A percentile compares a stretch with the other conserved stretches of the same genome.
These are phyloP conservation scores for Phoenix roebelenii DNA, from an alignment of 176 grass and related monocot genomes.

Conservation along the genomic window DNA sequence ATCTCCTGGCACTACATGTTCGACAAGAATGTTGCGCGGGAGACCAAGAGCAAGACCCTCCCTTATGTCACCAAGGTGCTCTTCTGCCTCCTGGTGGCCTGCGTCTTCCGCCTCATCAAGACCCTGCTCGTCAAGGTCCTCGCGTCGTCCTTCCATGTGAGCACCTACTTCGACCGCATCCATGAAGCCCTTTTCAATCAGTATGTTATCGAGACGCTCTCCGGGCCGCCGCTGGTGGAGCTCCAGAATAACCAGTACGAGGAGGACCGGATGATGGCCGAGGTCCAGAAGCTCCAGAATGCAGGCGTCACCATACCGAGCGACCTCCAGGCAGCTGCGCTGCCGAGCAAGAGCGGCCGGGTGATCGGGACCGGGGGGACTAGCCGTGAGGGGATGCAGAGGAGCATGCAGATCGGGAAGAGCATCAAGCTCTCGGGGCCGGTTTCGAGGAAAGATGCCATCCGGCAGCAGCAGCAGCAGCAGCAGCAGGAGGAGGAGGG, in stretches of 20 bases:
- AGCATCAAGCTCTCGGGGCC: constrained; percentile 29
- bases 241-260: constrained; percentile 13
- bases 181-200: constrained; percentile 96
- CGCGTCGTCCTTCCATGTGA: constrained; percentile 89
- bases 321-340: constrained; percentile 40
- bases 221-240: constrained; percentile 56
- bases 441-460: constrained; percentile 19
- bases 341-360: constrained; percentile 22
- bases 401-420: constrained; percentile 20
- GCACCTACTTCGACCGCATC: constrained; percentile 95
- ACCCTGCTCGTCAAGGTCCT: constrained; percentile 92
- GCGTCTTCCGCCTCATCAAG: constrained; percentile 63
- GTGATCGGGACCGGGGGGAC: not conserved
- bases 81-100: constrained; percentile 74
- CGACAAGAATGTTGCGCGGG: constrained; percentile 32
- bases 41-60: constrained; percentile 36
- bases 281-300: constrained; percentile 69
- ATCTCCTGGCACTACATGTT: constrained; percentile 68
- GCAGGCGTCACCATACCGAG: constrained; percentile 51
- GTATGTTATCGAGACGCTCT: constrained; percentile 91
- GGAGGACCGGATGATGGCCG: constrained; percentile 55
- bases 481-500: constrained; percentile 48
- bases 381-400: not conserved
- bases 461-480: constrained; percentile 23
- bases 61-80: constrained; percentile 84